Conservation (phyloP, 441 rosid species). For the Aleurites moluccanus region DNA sequence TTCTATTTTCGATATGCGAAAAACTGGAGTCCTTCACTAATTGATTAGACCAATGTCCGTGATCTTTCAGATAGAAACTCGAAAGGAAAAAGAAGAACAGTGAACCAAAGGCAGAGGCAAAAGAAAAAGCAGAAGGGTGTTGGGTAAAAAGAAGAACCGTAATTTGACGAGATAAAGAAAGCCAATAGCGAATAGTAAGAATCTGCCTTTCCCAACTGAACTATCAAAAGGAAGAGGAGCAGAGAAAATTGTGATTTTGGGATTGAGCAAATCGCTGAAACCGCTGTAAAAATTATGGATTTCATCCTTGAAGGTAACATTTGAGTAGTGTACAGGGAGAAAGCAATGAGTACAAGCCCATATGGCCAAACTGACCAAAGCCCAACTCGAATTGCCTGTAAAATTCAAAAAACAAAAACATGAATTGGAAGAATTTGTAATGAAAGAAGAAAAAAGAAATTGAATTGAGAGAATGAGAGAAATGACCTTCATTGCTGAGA, state of each 20-base stretch:
- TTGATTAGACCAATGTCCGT: conserved; percentile 22
- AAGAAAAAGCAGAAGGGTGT: conserved; percentile 52
- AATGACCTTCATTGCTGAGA: conserved; percentile 39
- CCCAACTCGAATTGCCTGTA: conserved; percentile 51
- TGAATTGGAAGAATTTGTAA: not conserved
- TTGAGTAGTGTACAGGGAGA: conserved; percentile 75
- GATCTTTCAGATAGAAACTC: conserved; percentile 42
- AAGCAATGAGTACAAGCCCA: conserved; percentile 62
- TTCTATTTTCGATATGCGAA: conserved; percentile 38
- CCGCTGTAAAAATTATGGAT: conserved; percentile 21
- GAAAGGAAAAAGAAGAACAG: too few species aligned
- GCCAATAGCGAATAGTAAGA: conserved; percentile 73
- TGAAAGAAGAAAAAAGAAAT: not conserved
- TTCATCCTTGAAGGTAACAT: conserved; percentile 43
- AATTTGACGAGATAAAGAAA: conserved; percentile 62
- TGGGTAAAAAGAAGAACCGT: conserved; percentile 63
- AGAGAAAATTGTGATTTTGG: conserved; percentile 64
- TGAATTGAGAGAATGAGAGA: not conserved
- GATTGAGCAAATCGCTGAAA: conserved; percentile 22
- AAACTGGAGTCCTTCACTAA: conserved; percentile 26
- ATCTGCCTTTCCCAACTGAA: conserved; percentile 49
- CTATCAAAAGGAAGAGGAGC: conserved; percentile 49
- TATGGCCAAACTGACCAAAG: conserved; percentile 75
- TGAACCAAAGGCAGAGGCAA: conserved; percentile 50
- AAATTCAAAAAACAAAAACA: conserved; percentile 6